phyloP scores from a whole-genome alignment of 371 early-diverging fungal genomes.

The Dinochytrium kinnereticum region DNA sequence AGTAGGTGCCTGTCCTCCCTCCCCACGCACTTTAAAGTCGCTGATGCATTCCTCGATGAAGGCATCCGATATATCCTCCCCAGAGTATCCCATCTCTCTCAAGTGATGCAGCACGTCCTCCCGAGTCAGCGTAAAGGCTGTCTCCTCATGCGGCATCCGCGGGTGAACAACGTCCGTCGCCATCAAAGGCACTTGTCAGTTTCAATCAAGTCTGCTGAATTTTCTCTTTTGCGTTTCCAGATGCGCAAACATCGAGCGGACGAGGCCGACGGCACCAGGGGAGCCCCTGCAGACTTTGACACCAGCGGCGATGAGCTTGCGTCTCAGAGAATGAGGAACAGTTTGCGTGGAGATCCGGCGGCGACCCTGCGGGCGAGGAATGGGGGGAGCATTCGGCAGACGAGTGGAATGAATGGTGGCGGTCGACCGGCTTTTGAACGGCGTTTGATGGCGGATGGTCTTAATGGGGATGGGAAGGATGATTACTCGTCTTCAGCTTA shows the following conservation, averaged over 20 bases:
- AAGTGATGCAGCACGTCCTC: conserved; percentile 25
- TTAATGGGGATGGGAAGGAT: neutral
- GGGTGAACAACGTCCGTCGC: no score
- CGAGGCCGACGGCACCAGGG: neutral
- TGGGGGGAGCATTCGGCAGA: neutral
- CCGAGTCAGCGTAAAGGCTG: neutral
- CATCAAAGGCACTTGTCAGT: neutral
- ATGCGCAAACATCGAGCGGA: neutral
- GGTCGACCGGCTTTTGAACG: neutral
- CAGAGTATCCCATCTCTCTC: conserved; percentile 24
- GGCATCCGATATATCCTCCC: conserved; percentile 13
- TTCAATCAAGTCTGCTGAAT: no score
- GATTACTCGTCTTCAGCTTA: conserved; percentile 9
- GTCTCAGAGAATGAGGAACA: neutral
- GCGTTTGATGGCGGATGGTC: neutral
- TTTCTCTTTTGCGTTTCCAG: neutral
- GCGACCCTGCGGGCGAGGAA: conserved; percentile 3
- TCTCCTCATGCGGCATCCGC: neutral
- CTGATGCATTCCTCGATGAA: conserved; percentile 27
- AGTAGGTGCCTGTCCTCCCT: no score
- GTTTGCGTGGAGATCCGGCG: neutral
- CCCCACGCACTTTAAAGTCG: conserved; percentile 18
- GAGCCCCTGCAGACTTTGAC: conserved; percentile 6
- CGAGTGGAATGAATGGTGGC: neutral
- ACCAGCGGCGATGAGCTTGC: conserved; percentile 3